phyloP scores from a whole-genome alignment of 495 filamentous ascomycete genomes.

The Penicillium roqueforti region DNA sequence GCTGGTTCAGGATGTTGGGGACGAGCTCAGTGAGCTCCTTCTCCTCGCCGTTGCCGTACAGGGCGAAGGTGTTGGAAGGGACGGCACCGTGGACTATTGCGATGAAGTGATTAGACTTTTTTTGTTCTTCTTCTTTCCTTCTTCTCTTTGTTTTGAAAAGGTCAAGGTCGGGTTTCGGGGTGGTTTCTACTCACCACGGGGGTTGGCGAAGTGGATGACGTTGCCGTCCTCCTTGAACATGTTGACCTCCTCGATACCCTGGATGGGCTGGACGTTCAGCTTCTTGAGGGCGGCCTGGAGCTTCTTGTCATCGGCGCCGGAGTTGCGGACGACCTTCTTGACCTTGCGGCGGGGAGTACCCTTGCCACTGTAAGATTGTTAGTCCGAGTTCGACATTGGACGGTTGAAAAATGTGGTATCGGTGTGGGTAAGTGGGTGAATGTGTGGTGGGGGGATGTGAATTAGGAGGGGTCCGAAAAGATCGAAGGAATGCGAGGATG shows the following conservation, averaged over 20 bases:
- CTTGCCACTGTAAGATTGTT: conserved; percentile 68
- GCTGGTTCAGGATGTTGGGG: conserved; percentile 98
- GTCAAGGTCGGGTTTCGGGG: neutral
- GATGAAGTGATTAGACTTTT: neutral
- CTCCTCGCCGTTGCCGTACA: conserved; percentile 98
- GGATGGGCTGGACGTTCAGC: conserved; percentile 94
- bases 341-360: conserved; percentile 95
- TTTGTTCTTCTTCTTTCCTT: neutral
- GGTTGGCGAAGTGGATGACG: conserved; percentile 97
- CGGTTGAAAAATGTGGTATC: neutral
- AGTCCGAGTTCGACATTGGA: conserved; percentile 6
- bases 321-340: conserved; percentile 92
- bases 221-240: conserved; percentile 99
- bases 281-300: conserved; percentile 92
- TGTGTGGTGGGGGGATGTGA: conserved; percentile 5
- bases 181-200: conserved; percentile 68
- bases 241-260: conserved; percentile 99
- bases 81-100: conserved; percentile 86
- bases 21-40: conserved; percentile 99
- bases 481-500: conserved; percentile 5
- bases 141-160: neutral
- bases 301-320: conserved; percentile 97
- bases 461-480: neutral
- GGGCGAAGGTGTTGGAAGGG: conserved; percentile 96
- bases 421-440: neutral